Conservation (phyloP, 805 yeast genomes). For the Lipomyces yamadae region DNA sequence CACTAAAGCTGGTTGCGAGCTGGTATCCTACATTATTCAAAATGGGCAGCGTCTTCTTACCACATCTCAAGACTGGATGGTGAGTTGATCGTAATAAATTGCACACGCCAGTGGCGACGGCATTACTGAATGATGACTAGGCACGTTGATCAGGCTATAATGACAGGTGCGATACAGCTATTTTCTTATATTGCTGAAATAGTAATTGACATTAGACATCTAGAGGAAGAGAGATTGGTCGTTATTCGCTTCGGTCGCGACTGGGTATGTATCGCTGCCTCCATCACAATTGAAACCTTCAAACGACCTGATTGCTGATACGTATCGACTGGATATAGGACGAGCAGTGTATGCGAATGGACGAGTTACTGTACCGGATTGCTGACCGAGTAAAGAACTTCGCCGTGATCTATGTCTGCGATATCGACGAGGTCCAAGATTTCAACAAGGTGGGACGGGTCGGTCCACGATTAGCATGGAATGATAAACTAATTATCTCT, state of each 20-base stretch:
- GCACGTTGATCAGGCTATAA: conserved; percentile 98
- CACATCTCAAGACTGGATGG: conserved; percentile 81
- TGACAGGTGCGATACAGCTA: conserved; percentile 50
- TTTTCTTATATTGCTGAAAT: neutral
- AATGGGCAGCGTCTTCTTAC: conserved; percentile 83
- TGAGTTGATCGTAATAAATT: conserved; percentile 9
- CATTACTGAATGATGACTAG: conserved; percentile 9
- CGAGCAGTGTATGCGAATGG: conserved; percentile 85
- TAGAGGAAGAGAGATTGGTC: conserved; percentile 84
- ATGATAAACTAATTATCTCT: conserved; percentile 46
- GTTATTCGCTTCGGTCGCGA: conserved; percentile 88
- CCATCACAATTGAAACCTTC: neutral
- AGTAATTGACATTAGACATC: neutral
- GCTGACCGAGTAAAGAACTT: conserved; percentile 86
- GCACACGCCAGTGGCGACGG: neutral
- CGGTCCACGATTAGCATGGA: neutral
- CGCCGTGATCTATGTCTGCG: conserved; percentile 87
- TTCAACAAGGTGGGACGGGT: conserved; percentile 56
- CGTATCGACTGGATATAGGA: conserved; percentile 45
- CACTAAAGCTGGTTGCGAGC: no score
- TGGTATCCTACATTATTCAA: neutral
- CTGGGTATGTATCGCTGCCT: conserved; percentile 38
- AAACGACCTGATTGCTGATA: neutral
- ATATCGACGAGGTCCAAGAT: conserved; percentile 86
- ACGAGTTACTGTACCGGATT: conserved; percentile 76